Evolutionary conservation across 2,329 filamentous ascomycete genomes (phyloP).

Genomic region (Teratosphaeria nubilosa): DNA sequence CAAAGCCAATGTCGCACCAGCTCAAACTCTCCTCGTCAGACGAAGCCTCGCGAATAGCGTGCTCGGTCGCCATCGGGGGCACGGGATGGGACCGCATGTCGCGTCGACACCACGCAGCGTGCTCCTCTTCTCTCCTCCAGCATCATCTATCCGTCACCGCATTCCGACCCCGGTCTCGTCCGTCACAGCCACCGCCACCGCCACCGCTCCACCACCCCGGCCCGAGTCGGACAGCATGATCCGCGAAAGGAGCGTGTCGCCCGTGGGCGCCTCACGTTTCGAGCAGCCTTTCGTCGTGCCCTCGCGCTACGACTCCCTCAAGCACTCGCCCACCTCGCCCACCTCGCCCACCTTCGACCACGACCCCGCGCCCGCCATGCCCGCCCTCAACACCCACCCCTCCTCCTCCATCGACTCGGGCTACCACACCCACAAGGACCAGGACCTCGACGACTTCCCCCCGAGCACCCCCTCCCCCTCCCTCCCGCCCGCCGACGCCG

Average conservation of each 20-base stretch:
- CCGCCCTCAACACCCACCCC: slow-evolving; percentile 8
- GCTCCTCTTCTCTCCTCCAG: not conserved
- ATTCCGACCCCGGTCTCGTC: not conserved
- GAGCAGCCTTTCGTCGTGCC: slow-evolving; percentile 18
- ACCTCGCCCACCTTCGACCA: slow-evolving; percentile 6
- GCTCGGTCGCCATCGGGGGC: not conserved
- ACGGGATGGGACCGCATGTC: not conserved
- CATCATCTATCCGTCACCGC: not conserved
- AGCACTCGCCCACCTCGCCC: slow-evolving; percentile 10
- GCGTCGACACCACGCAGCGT: not conserved
- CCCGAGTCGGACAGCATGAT: slow-evolving; percentile 1
- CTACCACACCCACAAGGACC: not conserved
- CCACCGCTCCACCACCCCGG: not conserved
- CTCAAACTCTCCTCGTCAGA: not conserved
- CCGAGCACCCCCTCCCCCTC: not conserved
- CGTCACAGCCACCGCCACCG: not conserved
- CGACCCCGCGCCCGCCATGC: slow-evolving; percentile 1
- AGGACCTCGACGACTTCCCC: not conserved
- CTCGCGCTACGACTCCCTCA: slow-evolving; percentile 6
- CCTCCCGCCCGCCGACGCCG: slow-evolving; percentile 5
- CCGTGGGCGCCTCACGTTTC: slow-evolving; percentile 22
- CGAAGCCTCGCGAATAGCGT: not conserved
- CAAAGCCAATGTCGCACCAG: not conserved
- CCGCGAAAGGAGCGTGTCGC: slow-evolving; percentile 14
- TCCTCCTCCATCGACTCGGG: slow-evolving; percentile 1